Conservation (phyloP, 179 eudicot species). For the Spergularia azorica region DNA sequence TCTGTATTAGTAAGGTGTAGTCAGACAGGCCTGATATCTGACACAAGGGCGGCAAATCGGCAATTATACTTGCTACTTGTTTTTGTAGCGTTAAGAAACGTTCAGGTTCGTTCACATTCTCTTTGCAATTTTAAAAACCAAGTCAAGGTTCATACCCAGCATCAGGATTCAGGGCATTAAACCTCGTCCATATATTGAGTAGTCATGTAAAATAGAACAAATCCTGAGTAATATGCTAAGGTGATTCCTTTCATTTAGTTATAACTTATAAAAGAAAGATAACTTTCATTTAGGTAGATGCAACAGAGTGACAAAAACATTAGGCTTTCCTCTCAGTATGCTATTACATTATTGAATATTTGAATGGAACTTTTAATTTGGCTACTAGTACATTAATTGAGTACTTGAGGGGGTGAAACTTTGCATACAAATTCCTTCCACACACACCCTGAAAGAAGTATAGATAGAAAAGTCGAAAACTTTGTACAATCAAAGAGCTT, state of each 20-base stretch:
- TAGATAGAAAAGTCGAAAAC: no score
- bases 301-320: not conserved
- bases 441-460: no score
- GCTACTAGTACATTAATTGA: no score
- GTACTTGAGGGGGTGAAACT: no score
- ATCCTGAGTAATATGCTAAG: not conserved
- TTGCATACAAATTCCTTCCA: no score
- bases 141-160: not conserved
- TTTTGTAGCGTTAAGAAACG: not conserved
- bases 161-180: not conserved
- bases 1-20: not conserved
- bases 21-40: not conserved
- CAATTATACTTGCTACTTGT: not conserved
- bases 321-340: no score
- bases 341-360: no score
- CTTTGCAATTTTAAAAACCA: not conserved
- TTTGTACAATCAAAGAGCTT: no score
- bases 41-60: not conserved
- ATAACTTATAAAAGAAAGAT: not conserved
- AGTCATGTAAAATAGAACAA: not conserved
- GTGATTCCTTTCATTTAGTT: not conserved
- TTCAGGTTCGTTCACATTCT: not conserved
- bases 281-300: not conserved
- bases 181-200: not conserved
- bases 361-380: no score